A percentile compares a stretch with the other conserved stretches of the same genome.
Evolutionary conservation across 108 stramenopile genomes (phyloP).

Genomic region (Fragilaria crotonensis): DNA sequence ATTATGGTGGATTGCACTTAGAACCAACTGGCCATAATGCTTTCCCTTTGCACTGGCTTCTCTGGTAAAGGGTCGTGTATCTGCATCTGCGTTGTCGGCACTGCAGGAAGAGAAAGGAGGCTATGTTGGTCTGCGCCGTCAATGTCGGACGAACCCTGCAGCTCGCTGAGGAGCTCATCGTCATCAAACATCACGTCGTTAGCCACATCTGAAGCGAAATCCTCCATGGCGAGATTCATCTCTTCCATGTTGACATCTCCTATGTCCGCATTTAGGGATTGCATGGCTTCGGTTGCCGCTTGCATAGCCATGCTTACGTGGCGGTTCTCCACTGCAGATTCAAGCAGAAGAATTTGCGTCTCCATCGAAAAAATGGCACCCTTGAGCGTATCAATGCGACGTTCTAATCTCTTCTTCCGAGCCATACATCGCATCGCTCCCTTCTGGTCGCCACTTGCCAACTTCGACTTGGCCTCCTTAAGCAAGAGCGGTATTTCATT

Average conservation of each 20-base stretch:
- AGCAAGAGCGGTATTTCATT: constrained; percentile 13
- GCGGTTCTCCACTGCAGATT: constrained; percentile 30
- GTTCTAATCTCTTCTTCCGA: constrained; percentile 16
- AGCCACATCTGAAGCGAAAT: not conserved
- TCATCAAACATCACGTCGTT: not conserved
- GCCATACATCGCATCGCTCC: constrained; percentile 23
- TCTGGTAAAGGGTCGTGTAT: too few species aligned
- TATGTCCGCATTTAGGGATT: constrained; percentile 4
- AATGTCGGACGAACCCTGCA: not conserved
- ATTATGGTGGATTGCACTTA: too few species aligned
- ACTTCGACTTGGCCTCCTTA: constrained; percentile 6
- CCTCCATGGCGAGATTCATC: not conserved
- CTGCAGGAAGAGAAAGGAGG: too few species aligned
- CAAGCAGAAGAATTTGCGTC: constrained; percentile 34
- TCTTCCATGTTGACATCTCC: not conserved
- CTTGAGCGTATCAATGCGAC: constrained; percentile 19
- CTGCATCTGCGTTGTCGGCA: too few species aligned
- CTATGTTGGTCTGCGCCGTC: too few species aligned
- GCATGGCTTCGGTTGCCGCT: constrained; percentile 22
- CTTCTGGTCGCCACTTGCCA: constrained; percentile 2
- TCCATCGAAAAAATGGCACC: constrained; percentile 37
- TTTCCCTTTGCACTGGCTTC: too few species aligned
- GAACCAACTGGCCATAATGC: too few species aligned
- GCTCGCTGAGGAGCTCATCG: not conserved
- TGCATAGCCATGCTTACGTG: constrained; percentile 24